phyloP scores from a whole-genome alignment of 2,329 filamentous ascomycete species.

The Calonectria pseudoturangicola region DNA sequence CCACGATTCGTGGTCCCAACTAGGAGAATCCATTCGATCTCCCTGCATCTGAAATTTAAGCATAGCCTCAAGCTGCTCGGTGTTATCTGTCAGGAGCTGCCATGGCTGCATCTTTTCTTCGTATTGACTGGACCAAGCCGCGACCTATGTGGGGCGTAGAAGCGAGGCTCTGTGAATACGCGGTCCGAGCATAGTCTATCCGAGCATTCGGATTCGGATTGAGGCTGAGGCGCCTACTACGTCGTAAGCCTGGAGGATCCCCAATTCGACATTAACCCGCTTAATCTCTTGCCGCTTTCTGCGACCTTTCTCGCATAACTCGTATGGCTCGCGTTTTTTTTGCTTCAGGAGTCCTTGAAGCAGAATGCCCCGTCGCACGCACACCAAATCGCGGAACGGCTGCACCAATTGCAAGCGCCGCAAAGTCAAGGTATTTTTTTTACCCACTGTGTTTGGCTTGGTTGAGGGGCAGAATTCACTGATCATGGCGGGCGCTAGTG shows the following conservation, averaged over 20 bases:
- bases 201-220: neutral
- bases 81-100: neutral
- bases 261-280: too few relatives aligned
- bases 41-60: neutral
- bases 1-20: neutral
- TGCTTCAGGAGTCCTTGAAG: neutral
- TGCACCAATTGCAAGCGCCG: slow-evolving; percentile 58
- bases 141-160: neutral
- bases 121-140: neutral
- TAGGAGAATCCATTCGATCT: neutral
- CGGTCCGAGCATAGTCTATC: neutral
- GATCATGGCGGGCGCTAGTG: slow-evolving; percentile 40
- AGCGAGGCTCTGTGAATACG: neutral
- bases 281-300: too few relatives aligned
- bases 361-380: slow-evolving; percentile 52
- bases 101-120: neutral
- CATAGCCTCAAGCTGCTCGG: neutral
- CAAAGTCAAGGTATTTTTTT: slow-evolving; percentile 56
- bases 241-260: too few relatives aligned
- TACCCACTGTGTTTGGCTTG: neutral
- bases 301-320: too few relatives aligned
- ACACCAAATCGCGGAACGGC: slow-evolving; percentile 59
- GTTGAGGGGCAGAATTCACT: slow-evolving; percentile 5
- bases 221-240: too few relatives aligned
- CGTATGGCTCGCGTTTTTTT: too few relatives aligned